phyloP scores from a whole-genome alignment of 1,284 basidiomycete genomes.

The Ustilago loliicola region DNA sequence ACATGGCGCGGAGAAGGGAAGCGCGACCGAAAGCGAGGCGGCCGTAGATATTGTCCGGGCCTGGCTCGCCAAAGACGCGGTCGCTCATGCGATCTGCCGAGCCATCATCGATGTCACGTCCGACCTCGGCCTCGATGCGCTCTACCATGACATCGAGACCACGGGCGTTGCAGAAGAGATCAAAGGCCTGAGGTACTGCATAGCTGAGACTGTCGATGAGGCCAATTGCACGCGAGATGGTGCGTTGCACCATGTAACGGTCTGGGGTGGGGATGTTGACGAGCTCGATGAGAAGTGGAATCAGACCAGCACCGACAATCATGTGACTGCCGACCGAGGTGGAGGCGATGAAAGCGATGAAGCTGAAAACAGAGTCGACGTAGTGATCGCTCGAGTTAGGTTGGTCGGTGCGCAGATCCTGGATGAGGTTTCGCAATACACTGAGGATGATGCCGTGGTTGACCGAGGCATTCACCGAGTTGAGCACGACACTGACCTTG shows the following conservation, averaged over 20 bases:
- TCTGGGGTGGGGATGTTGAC: constrained; percentile 47
- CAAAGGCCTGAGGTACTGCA: constrained; percentile 87
- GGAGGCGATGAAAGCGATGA: constrained; percentile 88
- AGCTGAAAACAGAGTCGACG: constrained; percentile 77
- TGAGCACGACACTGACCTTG: constrained; percentile 87
- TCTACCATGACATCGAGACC: constrained; percentile 89
- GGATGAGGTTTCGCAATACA: constrained; percentile 55
- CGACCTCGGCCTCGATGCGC: constrained; percentile 77
- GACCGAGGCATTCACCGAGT: constrained; percentile 92
- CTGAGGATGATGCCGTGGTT: constrained; percentile 83
- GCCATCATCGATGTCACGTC: constrained; percentile 54
- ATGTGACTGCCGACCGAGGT: constrained; percentile 88
- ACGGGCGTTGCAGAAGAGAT: constrained; percentile 84
- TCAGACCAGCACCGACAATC: constrained; percentile 95
- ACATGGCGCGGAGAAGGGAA: constrained; percentile 84
- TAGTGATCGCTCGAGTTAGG: constrained; percentile 76
- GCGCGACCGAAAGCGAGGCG: constrained; percentile 68
- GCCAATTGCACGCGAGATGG: constrained; percentile 78
- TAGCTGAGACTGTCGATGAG: constrained; percentile 93
- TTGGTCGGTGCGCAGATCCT: constrained; percentile 38
- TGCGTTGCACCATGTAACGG: constrained; percentile 66
- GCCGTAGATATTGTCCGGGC: constrained; percentile 59
- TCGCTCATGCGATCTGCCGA: constrained; percentile 39
- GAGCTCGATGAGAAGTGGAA: constrained; percentile 78
- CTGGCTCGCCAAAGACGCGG: constrained; percentile 75